These are phyloP conservation scores for Phaeosphaeria sp. DNA, from an alignment of 2,329 filamentous ascomycete genomes.

Conservation along the genomic window DNA sequence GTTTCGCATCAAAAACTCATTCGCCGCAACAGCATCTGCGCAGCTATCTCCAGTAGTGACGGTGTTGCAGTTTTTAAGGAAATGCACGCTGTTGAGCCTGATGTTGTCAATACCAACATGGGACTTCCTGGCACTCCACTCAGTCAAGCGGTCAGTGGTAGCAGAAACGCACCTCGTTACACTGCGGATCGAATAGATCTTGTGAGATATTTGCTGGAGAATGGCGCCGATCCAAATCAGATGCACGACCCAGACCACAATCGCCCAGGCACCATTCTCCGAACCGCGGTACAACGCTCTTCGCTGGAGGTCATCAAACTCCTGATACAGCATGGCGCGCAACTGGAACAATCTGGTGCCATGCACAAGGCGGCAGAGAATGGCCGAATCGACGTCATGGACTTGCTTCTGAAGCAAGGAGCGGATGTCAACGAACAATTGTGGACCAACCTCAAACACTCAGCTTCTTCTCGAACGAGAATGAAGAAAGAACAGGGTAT, in stretches of 20 bases:
- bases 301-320: background rate
- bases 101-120: background rate
- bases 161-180: background rate
- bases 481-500: background rate
- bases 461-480: background rate
- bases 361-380: background rate
- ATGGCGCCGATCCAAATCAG: background rate
- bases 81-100: background rate
- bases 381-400: background rate
- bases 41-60: background rate
- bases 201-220: background rate
- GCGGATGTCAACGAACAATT: background rate
- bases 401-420: background rate
- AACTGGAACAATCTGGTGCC: background rate
- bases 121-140: background rate
- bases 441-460: background rate
- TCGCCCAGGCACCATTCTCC: background rate
- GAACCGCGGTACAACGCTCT: background rate
- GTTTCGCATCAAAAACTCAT: background rate
- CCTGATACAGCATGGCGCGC: background rate
- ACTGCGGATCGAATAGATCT: background rate
- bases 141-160: background rate
- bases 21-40: background rate
- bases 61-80: background rate
- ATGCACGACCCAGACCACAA: background rate